Percentiles rank a stretch among this genome's conserved stretches.
Conservation (phyloP, 345 rosid genomes). For the Populus deltoides region DNA sequence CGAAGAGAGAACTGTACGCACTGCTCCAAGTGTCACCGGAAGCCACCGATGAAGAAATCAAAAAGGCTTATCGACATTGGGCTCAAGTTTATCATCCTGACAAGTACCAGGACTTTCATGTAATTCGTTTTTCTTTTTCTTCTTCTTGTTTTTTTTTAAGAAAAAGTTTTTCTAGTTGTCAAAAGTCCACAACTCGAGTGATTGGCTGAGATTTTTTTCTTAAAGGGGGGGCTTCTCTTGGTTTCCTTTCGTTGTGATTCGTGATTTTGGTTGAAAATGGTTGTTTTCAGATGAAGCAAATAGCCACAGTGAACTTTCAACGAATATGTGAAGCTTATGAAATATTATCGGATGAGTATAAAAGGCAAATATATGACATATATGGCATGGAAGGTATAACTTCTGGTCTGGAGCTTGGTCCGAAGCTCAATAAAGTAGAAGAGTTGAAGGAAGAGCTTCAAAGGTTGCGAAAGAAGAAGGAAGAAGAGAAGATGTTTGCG, state of each 20-base stretch:
- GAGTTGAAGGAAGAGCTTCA: slow-evolving; percentile 86
- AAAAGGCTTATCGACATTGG: slow-evolving; percentile 86
- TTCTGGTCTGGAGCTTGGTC: slow-evolving; percentile 88
- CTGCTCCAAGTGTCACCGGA: slow-evolving; percentile 83
- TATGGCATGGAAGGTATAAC: slow-evolving; percentile 92
- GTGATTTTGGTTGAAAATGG: background rate
- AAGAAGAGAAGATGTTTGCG: slow-evolving; percentile 57
- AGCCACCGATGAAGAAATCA: slow-evolving; percentile 88
- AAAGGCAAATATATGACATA: slow-evolving; percentile 77
- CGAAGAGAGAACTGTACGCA: slow-evolving; percentile 74
- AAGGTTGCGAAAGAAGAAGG: slow-evolving; percentile 57
- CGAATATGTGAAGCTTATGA: slow-evolving; percentile 91
- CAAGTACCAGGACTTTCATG: slow-evolving; percentile 73
- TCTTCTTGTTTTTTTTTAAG: background rate
- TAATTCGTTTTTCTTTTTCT: slow-evolving; percentile 5
- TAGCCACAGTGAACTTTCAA: slow-evolving; percentile 80
- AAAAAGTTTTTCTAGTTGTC: background rate
- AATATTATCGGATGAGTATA: slow-evolving; percentile 75
- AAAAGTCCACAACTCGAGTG: background rate
- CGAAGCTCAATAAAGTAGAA: slow-evolving; percentile 69
- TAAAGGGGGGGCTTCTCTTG: background rate
- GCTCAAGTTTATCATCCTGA: slow-evolving; percentile 99
- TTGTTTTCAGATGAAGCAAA: slow-evolving; percentile 74
- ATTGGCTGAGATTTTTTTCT: too few species aligned
- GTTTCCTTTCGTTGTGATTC: background rate